Evolutionary conservation across 805 yeast genomes (phyloP), one percentile per base, ranked within the genome.

Genomic region (Candida alai): DNA sequence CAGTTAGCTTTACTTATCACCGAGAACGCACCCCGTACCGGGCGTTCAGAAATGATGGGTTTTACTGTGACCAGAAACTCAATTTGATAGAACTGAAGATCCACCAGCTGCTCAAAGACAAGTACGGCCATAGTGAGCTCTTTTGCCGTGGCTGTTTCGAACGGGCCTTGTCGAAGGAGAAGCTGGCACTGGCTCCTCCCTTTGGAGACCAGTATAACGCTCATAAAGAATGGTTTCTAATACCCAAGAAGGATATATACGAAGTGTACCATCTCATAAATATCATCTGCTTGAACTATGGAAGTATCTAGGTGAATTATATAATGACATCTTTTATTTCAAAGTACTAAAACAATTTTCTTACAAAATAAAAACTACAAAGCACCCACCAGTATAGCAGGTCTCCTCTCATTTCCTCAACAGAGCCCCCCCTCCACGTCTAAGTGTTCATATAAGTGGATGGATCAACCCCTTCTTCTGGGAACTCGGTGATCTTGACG

Each of bases 391-490:
- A 24, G 13, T 11, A n/a, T n/a, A n/a, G n/a, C n/a, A n/a, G n/a
- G n/a, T n/a, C n/a, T n/a, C n/a, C n/a, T n/a, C n/a, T n/a, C n/a
- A n/a, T n/a, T n/a, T n/a, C n/a, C n/a, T n/a, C n/a, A n/a, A n/a
- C n/a, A n/a, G n/a, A n/a, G n/a, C n/a, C n/a, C n/a, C n/a, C n/a
- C n/a, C n/a, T n/a, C 4, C 13, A 26, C 15, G 10, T 20, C 58
- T 70, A 88, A 49, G 95, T 84, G 79, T 90, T 90, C 95, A 93
- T 89, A 72, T 90, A 90, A 52, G 97, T 88, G 37, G 96, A 80
- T 51, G 97, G 89, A 62, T 93, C 98, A 54, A 90, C 87, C 65
- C 97, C 97, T 61, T 86, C 97, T 57, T 83, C 97, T 42, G 98
- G 97, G 80, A 86, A 89, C 54, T 85, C 94, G 41, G 88, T 73